Conservation (phyloP, 1,284 basidiomycete genomes). For the Cryptococcus sp. region DNA sequence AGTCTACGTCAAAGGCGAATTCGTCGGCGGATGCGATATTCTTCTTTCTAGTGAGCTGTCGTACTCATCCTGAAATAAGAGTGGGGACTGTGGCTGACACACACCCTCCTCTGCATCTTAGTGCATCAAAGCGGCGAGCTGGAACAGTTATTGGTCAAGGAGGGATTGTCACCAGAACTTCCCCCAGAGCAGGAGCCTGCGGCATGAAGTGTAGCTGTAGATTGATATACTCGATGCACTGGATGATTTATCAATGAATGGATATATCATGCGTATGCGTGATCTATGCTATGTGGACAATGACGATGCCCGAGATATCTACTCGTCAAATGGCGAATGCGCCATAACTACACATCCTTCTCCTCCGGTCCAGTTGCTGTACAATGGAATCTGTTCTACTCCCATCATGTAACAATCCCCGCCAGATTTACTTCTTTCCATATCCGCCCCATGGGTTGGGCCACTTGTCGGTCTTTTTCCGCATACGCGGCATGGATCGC, state of each 20-base stretch:
- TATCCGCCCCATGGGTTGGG: slow-evolving; percentile 59
- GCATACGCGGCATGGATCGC: slow-evolving; percentile 62
- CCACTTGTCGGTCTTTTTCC: slow-evolving; percentile 64
- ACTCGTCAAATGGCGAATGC: too few species aligned
- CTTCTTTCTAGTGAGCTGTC: slow-evolving; percentile 76
- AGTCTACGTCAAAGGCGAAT: slow-evolving; percentile 91
- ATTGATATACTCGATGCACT: background rate
- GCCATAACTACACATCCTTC: background rate
- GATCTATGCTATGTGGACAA: too few species aligned
- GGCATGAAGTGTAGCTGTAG: slow-evolving; percentile 5
- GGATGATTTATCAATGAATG: background rate
- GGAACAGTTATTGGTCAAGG: slow-evolving; percentile 75
- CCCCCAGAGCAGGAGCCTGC: slow-evolving; percentile 37
- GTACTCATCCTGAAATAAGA: too few species aligned
- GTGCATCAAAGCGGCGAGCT: slow-evolving; percentile 98
- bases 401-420: too few species aligned
- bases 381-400: too few species aligned
- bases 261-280: background rate
- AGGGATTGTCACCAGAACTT: slow-evolving; percentile 63
- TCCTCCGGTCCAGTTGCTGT: background rate
- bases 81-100: background rate
- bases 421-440: slow-evolving; percentile 25
- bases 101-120: slow-evolving; percentile 39
- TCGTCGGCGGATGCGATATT: slow-evolving; percentile 96
- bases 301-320: too few species aligned